Evolutionary conservation across 225 moss, liverwort and hornwort species (phyloP), one percentile per base, ranked within the genome.

Genomic region (Polytrichum commune): DNA sequence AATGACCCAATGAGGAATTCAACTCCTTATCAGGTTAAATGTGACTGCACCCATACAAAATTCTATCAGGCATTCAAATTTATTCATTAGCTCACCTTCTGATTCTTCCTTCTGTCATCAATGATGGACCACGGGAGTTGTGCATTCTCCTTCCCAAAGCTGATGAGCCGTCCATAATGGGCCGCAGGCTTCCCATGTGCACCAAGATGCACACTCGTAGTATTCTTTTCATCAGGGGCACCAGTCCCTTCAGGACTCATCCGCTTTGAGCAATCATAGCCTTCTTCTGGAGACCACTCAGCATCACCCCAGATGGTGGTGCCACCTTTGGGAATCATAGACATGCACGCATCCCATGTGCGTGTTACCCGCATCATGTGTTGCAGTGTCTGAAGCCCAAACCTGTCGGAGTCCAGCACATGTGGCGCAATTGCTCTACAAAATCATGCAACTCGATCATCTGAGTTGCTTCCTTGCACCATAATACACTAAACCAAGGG

Each of bases 211-310:
- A 29, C 1, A 13, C 19, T 23, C 4, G 76, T 72, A 10, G 76
- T 66, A 18, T 67, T 62, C 32, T 82, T 82, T 1, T 62, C 38
- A 1, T 13, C 0, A 24, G 27, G 38, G 53, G 33, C 62, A 60
- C 33, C 71, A 23, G 54, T 19, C 53, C 9, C 53, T 5, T 66
- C 73, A 32, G 69, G 70, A 18, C 25, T 20, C 55, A 4, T 57
- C 65, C 79, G 81, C 55, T 71, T 77, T 20, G 77, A 46, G 64
- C 89, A 90, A 63, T 86, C 89, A 54, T 65, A 90, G 60, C 82
- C 84, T 82, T 90, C 89, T 80, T 90, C 89, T 46, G 89, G 89
- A 30, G 89, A 90, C 86, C 86, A 90, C 53, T 86, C 81, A 27
- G 69, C 89, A 73, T 84, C 74, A 1, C 89, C 89, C 89, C 89